A percentile compares a stretch with the other conserved stretches of the same genome.
phyloP scores from a whole-genome alignment of 441 rosid species.

The Theobroma grandiflorum region DNA sequence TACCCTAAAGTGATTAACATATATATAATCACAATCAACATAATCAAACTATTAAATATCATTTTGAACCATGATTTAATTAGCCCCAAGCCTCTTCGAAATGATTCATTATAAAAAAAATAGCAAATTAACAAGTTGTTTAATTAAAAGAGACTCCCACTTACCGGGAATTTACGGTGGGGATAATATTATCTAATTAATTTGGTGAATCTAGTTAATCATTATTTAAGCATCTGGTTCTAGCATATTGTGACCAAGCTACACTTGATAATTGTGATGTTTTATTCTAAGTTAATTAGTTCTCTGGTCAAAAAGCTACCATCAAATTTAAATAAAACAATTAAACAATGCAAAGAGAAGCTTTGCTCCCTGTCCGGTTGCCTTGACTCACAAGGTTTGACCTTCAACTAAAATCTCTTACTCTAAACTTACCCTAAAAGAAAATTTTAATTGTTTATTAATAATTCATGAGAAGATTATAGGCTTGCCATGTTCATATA shows the following conservation, averaged over 20 bases:
- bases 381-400: conserved; percentile 16
- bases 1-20: not conserved
- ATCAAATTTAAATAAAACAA: not conserved
- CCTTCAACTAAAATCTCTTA: not conserved
- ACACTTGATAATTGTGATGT: conserved; percentile 32
- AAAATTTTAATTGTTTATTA: not conserved
- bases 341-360: not conserved
- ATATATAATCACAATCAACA: not conserved
- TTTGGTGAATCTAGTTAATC: conserved; percentile 5
- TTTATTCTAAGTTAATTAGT: conserved; percentile 24
- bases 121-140: not conserved
- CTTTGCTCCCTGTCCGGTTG: conserved; percentile 14
- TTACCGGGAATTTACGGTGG: not conserved
- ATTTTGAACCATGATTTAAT: not conserved
- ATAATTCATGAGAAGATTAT: not conserved
- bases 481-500: not conserved
- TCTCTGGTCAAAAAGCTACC: conserved; percentile 3
- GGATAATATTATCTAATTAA: not conserved
- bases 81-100: not conserved
- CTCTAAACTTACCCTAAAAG: not conserved
- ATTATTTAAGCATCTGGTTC: not conserved
- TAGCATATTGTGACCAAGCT: not conserved
- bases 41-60: not conserved
- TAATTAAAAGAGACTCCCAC: not conserved
- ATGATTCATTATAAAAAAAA: not conserved